Percentiles rank a stretch among this genome's conserved stretches.
These are phyloP conservation scores for Viridothelium virens DNA, from an alignment of 495 filamentous ascomycete genomes.

Conservation along the genomic window DNA sequence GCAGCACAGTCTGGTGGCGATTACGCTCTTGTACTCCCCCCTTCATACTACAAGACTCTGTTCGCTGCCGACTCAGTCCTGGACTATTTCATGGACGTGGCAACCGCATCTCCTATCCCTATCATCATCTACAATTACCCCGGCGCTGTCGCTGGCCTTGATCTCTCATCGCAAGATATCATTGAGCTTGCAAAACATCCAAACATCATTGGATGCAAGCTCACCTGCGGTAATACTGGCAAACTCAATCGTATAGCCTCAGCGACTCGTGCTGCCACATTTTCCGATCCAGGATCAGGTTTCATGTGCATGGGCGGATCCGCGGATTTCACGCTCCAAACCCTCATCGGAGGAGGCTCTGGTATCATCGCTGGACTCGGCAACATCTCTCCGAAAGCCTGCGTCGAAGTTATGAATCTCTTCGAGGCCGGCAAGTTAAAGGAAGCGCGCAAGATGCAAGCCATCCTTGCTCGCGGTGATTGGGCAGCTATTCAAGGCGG, in stretches of 20 bases:
- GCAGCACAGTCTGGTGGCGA: slow-evolving; percentile 69
- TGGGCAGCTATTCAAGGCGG: slow-evolving; percentile 83
- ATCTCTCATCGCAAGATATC: slow-evolving; percentile 76
- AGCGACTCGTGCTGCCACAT: slow-evolving; percentile 45
- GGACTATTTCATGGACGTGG: slow-evolving; percentile 70
- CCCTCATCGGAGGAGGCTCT: slow-evolving; percentile 72
- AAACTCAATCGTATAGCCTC: slow-evolving; percentile 76
- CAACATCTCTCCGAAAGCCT: slow-evolving; percentile 74
- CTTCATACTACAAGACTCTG: slow-evolving; percentile 72
- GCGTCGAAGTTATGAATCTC: slow-evolving; percentile 63
- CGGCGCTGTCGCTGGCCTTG: slow-evolving; percentile 68
- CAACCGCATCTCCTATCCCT: slow-evolving; percentile 73
- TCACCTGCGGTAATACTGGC: slow-evolving; percentile 91
- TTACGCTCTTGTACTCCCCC: slow-evolving; percentile 77
- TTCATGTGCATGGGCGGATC: slow-evolving; percentile 85
- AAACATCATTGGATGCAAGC: slow-evolving; percentile 85
- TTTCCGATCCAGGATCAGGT: slow-evolving; percentile 36
- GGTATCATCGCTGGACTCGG: slow-evolving; percentile 79
- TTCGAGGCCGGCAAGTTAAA: slow-evolving; percentile 59
- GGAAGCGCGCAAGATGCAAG: slow-evolving; percentile 71
- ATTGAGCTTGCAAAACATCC: slow-evolving; percentile 63
- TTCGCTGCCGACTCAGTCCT: slow-evolving; percentile 55
- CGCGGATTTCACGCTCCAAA: slow-evolving; percentile 82
- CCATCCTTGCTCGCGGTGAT: slow-evolving; percentile 71
- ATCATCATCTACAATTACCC: slow-evolving; percentile 94